These are phyloP conservation scores for Blastocystis sp. DNA, from an alignment of 352 stramenopile genomes.

Conservation along the genomic window DNA sequence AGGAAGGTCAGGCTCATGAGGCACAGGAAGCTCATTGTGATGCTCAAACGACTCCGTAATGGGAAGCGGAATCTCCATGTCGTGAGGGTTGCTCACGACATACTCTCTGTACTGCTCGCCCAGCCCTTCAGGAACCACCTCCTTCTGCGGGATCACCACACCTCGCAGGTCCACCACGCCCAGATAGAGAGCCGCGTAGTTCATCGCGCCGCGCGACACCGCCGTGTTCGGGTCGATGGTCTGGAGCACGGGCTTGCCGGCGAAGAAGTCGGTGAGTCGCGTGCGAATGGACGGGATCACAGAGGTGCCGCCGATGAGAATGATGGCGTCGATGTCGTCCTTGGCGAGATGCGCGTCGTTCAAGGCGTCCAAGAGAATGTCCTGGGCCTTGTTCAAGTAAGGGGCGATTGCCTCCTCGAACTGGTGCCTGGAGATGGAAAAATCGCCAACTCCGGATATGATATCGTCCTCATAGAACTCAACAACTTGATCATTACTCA, in stretches of 20 bases:
- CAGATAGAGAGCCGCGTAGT: not conserved
- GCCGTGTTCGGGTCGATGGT: slow-evolving; percentile 95
- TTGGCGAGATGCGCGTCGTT: slow-evolving; percentile 93
- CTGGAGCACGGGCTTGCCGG: slow-evolving; percentile 54
- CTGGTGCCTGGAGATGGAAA: slow-evolving; percentile 84
- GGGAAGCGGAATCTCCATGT: too few relatives aligned
- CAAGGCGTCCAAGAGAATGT: slow-evolving; percentile 91
- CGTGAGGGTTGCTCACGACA: too few relatives aligned
- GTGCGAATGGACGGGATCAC: slow-evolving; percentile 95
- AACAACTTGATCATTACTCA: slow-evolving; percentile 92
- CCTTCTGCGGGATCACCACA: too few relatives aligned
- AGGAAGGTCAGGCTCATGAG: too few relatives aligned
- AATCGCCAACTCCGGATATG: too few relatives aligned
- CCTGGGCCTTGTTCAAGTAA: slow-evolving; percentile 97
- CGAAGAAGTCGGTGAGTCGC: slow-evolving; percentile 96
- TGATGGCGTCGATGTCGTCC: slow-evolving; percentile 95
- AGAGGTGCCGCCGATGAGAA: slow-evolving; percentile 96
- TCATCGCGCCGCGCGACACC: slow-evolving; percentile 92
- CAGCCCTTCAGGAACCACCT: too few relatives aligned
- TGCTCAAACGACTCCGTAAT: too few relatives aligned
- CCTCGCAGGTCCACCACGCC: not conserved
- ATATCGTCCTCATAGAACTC: slow-evolving; percentile 96
- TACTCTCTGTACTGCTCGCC: too few relatives aligned
- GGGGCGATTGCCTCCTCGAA: slow-evolving; percentile 98
- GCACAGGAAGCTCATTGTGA: too few relatives aligned